Evolutionary conservation across 1,284 basidiomycete genomes (phyloP).

Genomic region (Moniliophthora roreri): DNA sequence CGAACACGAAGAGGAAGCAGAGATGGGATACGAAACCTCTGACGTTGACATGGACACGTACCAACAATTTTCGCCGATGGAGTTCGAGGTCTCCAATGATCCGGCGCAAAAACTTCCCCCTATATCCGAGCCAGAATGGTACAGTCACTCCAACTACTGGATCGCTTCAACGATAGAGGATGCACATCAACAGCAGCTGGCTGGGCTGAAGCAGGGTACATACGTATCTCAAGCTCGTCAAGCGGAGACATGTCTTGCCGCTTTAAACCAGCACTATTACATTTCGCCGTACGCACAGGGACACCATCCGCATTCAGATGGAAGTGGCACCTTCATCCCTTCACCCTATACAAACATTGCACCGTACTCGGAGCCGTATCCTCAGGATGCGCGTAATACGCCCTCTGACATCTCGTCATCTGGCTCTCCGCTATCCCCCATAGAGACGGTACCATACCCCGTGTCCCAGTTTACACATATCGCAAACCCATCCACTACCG

Average conservation of each 20-base stretch:
- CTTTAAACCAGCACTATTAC: no score
- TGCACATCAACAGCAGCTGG: neutral
- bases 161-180: neutral
- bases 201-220: no score
- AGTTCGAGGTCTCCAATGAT: neutral
- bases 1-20: neutral
- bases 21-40: neutral
- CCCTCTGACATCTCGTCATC: slow-evolving; percentile 17
- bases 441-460: slow-evolving; percentile 9
- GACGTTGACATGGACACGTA: slow-evolving; percentile 2
- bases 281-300: no score
- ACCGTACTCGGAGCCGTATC: neutral
- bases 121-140: neutral
- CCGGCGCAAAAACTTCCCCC: neutral
- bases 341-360: neutral
- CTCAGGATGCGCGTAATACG: slow-evolving; percentile 8
- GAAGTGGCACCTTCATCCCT: neutral
- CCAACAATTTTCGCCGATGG: neutral
- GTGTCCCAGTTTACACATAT: slow-evolving; percentile 1
- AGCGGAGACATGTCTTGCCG: no score
- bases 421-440: slow-evolving; percentile 14
- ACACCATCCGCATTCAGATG: neutral
- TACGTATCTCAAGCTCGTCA: no score
- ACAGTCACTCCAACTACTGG: neutral
- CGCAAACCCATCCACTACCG: neutral